Evolutionary conservation across 257 asterid genomes (phyloP).

Genomic region (Rubia yunnanensis): DNA sequence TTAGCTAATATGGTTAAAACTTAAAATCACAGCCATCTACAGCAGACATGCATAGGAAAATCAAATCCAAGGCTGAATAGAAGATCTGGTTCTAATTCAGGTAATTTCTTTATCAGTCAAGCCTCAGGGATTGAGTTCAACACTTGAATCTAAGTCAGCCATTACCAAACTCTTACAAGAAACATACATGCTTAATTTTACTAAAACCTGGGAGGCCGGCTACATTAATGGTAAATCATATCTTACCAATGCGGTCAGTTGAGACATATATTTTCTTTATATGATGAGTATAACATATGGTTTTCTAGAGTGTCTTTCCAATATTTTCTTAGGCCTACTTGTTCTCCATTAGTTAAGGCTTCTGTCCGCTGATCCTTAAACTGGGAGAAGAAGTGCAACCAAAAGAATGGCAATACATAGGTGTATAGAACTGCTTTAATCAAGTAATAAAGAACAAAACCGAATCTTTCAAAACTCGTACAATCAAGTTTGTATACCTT

Average conservation of each 20-base stretch:
- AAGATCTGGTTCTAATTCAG: neutral
- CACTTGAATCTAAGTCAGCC: neutral
- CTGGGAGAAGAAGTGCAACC: neutral
- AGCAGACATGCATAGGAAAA: neutral
- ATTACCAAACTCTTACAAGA: neutral
- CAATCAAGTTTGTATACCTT: conserved; percentile 32
- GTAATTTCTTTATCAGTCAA: neutral
- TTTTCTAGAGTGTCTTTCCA: neutral
- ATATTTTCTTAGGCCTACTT: neutral
- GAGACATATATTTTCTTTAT: neutral
- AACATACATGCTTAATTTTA: neutral
- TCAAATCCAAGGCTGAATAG: neutral
- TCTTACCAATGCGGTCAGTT: neutral
- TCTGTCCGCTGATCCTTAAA: neutral
- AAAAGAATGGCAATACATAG: neutral
- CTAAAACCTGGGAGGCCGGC: neutral
- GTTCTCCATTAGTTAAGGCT: neutral
- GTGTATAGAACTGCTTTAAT: neutral
- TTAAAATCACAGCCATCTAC: neutral
- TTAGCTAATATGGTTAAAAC: neutral
- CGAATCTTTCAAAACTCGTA: conserved; percentile 7
- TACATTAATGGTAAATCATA: too few relatives aligned
- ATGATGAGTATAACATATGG: neutral
- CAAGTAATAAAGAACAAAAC: neutral
- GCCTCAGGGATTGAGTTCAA: neutral